Evolutionary conservation across 768 basidiomycete species (phyloP).

Genomic region (Kwoniella sp.): DNA sequence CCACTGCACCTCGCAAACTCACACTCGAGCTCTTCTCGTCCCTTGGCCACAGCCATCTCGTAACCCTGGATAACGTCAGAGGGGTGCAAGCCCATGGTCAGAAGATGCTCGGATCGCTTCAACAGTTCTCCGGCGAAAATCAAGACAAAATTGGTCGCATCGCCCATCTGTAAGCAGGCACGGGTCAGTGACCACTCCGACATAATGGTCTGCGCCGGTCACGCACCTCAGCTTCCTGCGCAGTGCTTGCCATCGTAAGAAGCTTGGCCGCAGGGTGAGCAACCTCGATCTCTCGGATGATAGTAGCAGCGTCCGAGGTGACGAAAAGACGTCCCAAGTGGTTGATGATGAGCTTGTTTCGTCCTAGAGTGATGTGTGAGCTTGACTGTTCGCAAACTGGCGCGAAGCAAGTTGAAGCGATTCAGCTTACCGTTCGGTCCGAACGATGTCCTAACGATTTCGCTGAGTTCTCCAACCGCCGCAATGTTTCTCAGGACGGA

Average conservation of each 20-base stretch:
- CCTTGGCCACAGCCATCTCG: slow-evolving; percentile 80
- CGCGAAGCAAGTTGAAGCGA: too few species aligned
- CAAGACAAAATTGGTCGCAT: slow-evolving; percentile 90
- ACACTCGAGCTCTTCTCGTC: slow-evolving; percentile 85
- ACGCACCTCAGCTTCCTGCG: slow-evolving; percentile 86
- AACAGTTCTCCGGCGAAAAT: slow-evolving; percentile 93
- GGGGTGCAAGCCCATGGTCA: slow-evolving; percentile 95
- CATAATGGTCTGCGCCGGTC: background rate
- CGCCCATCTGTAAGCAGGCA: slow-evolving; percentile 69
- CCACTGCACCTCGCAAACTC: slow-evolving; percentile 52
- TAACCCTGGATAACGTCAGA: slow-evolving; percentile 94
- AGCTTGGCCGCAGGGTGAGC: slow-evolving; percentile 98
- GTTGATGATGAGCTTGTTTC: slow-evolving; percentile 97
- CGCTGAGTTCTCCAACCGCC: slow-evolving; percentile 88
- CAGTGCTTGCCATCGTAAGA: slow-evolving; percentile 97
- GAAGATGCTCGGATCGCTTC: slow-evolving; percentile 84
- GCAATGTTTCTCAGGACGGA: slow-evolving; percentile 95
- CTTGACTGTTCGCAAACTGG: background rate
- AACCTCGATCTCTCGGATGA: slow-evolving; percentile 95
- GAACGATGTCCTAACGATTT: slow-evolving; percentile 93
- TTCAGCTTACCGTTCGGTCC: slow-evolving; percentile 81
- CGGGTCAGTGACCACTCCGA: slow-evolving; percentile 9
- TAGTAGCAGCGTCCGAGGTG: slow-evolving; percentile 97
- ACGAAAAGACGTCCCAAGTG: slow-evolving; percentile 93
- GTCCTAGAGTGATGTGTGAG: too few species aligned